Base-by-base conservation (phyloP, 2,329 filamentous ascomycete genomes). In the Colletotrichum sp. region DNA sequence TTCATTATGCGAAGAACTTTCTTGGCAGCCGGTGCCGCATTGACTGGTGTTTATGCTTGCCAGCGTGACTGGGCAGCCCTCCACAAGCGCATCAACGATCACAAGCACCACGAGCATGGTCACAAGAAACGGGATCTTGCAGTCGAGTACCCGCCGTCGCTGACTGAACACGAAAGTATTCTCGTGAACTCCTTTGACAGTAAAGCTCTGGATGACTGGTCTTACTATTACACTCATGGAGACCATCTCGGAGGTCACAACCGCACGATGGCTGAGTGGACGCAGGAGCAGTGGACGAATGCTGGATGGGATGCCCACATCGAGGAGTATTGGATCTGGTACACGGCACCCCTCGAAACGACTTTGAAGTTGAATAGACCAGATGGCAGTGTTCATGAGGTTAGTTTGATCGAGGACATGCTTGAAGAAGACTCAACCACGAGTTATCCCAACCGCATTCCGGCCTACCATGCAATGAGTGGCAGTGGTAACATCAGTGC, bases 231-330 rank as follows among this genome's bases (percentile, higher is more conserved):
- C 36, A 73, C 73, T 5, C 71, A 66, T 22, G 73, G 69, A 28
- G 73, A 75, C 28, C 73, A 75, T 39, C 64, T 75, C 36, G 69
- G 73, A 28, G 73, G 73, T 15, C 72, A 67, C 36, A 75, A 75
- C 39, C 48, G 63, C 5, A 67, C 52, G 30, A 34, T 48, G 48
- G 72, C 72, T 8, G 72, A 75, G 63, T 75, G 72, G 72, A 75
- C 72, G 5, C 68, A 32, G 25, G 48, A 71, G 22, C 70, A 75
- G 22, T 75, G 72, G 72, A 22, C 32, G 12, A 48, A 55, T 30
- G 68, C 72, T 15, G 72, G 72, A 0, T 75, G 68, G 68, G 13
- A 61, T n/a, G 61, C 72, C 1, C 57, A 30, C 6, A 71, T 75
- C 16, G 32, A 72, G 4, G 68, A 75, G 16, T 75, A 72, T 3